A percentile compares a stretch with the other conserved stretches of the same genome.
Conservation (phyloP, 23 red algal genomes). For the Gracilaria caudata region DNA sequence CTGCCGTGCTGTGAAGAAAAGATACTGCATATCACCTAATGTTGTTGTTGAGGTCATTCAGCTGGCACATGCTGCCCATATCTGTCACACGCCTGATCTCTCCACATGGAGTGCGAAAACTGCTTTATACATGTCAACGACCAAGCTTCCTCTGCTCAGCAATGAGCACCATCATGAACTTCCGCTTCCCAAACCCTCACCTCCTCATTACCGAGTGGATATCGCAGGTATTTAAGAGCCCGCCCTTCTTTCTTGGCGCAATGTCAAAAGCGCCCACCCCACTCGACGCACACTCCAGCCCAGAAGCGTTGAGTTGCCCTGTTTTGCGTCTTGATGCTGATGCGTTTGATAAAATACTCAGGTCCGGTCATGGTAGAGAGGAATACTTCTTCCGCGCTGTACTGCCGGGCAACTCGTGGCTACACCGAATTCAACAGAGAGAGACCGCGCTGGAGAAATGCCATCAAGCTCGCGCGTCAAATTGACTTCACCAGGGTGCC, state of each 20-base stretch:
- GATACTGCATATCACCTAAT: neutral
- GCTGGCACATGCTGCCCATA: constrained; percentile 15
- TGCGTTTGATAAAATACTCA: neutral
- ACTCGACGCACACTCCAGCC: neutral
- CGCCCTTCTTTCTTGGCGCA: neutral
- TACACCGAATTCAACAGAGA: neutral
- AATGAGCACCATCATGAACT: constrained; percentile 1
- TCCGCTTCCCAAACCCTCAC: neutral
- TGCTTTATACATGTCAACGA: neutral
- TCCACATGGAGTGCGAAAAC: constrained; percentile 16
- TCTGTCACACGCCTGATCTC: constrained; percentile 28
- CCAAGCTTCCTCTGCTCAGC: constrained; percentile 4
- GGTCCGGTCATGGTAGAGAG: neutral
- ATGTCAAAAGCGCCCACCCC: neutral
- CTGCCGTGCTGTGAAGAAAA: constrained; percentile 10
- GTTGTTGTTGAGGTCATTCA: neutral
- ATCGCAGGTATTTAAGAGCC: neutral
- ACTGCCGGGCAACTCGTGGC: constrained; percentile 28
- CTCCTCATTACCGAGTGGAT: neutral
- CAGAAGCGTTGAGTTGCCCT: neutral
- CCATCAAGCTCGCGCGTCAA: neutral
- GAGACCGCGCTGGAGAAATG: constrained; percentile 20
- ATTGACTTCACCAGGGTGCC: constrained; percentile 29
- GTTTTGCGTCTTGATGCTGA: constrained; percentile 9
- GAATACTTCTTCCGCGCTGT: constrained; percentile 31